Conservation (phyloP, 2,329 filamentous ascomycete species). For the Calycina herbarum region DNA sequence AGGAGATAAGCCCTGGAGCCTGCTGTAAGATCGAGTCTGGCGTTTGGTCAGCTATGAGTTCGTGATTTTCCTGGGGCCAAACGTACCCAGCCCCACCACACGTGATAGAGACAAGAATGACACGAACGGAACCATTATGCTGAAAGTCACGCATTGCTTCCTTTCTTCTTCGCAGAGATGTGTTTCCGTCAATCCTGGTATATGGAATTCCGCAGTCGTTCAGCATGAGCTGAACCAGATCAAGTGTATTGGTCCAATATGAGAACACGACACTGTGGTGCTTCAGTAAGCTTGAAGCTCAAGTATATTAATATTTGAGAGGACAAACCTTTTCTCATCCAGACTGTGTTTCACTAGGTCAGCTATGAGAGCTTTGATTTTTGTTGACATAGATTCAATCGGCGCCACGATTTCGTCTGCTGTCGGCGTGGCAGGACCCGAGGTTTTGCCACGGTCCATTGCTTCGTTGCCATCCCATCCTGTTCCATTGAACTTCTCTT, state of each 20-base stretch:
- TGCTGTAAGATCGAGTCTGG: conserved; percentile 24
- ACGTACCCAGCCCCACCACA: conserved; percentile 10
- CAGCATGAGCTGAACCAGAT: conserved; percentile 5
- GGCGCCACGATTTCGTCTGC: neutral
- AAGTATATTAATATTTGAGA: neutral
- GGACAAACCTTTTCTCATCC: conserved; percentile 3
- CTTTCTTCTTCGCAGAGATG: neutral
- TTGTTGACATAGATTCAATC: neutral
- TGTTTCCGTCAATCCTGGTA: conserved; percentile 10
- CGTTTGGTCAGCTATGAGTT: neutral
- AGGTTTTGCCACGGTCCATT: neutral
- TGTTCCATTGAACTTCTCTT: neutral
- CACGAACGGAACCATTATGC: neutral
- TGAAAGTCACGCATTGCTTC: neutral
- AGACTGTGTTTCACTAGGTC: neutral
- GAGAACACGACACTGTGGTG: conserved; percentile 5
- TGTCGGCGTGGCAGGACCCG: neutral
- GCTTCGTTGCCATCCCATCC: neutral
- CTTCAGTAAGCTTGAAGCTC: neutral
- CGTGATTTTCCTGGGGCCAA: neutral
- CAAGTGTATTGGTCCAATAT: conserved; percentile 11
- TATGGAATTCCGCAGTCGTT: neutral
- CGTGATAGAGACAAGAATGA: conserved; percentile 12
- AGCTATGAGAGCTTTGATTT: conserved; percentile 7
- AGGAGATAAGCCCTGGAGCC: conserved; percentile 30